Conservation (phyloP, 352 stramenopile species). For the Aphanomyces cochlioides region DNA sequence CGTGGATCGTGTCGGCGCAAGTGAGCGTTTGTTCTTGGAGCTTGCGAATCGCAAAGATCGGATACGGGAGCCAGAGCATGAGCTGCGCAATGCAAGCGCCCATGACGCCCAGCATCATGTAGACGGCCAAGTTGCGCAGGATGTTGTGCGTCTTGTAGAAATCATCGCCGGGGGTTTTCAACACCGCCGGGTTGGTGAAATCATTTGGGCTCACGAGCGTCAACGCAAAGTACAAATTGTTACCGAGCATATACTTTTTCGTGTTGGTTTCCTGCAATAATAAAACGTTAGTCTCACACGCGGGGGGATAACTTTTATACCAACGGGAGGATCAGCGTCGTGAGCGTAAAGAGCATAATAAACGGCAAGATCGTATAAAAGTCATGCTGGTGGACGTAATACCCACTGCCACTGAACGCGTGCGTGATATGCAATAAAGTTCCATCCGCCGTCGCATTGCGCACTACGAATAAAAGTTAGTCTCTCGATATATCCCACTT, state of each 20-base stretch:
- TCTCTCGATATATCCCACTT: conserved; percentile 20
- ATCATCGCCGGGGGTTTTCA: conserved; percentile 25
- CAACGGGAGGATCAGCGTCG: conserved; percentile 54
- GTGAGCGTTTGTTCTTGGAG: conserved; percentile 47
- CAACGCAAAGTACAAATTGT: conserved; percentile 81
- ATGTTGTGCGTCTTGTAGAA: conserved; percentile 41
- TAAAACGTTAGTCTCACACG: neutral
- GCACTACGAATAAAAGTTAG: conserved; percentile 32
- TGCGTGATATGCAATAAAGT: conserved; percentile 43
- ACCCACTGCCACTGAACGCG: conserved; percentile 55
- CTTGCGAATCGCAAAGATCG: conserved; percentile 62
- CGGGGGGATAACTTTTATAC: neutral
- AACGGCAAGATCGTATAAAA: conserved; percentile 69
- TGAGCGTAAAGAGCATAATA: conserved; percentile 71
- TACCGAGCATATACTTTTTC: conserved; percentile 80
- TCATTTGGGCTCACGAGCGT: conserved; percentile 58
- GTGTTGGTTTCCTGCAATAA: conserved; percentile 57
- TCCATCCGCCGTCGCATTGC: neutral
- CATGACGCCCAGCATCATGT: conserved; percentile 67
- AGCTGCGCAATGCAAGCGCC: conserved; percentile 61
- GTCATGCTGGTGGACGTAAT: conserved; percentile 69
- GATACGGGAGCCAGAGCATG: conserved; percentile 73
- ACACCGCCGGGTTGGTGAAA: conserved; percentile 42
- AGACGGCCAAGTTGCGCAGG: conserved; percentile 62
- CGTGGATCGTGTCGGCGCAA: conserved; percentile 50